Base-by-base conservation (phyloP, 495 filamentous ascomycete genomes). In the Elaphomyces granulatus region DNA sequence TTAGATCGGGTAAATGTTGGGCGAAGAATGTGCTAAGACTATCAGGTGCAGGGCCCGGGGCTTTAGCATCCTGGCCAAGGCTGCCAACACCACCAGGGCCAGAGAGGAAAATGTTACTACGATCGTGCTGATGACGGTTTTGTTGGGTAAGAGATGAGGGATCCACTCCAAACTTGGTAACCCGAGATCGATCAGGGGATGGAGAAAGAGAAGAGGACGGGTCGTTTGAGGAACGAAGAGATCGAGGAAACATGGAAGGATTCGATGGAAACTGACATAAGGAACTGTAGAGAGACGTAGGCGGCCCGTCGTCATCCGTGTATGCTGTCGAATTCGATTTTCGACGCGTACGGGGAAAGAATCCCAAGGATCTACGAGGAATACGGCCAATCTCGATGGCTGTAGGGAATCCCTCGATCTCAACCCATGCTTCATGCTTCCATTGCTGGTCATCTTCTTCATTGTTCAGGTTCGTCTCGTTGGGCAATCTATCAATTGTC, bases 301-400 rank as follows among this genome's bases (percentile, higher is more conserved):
- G 47, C 20, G 37, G 37, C 43, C 36, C 52, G 47, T 48, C 66
- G 53, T 47, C 53, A 52, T 59, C 69, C 3, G 71, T 72, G 37
- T 63, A 66, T 15, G 61, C 61, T 8, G 57, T 59, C 7, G 72
- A 67, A 32, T 72, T 59, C 6, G 70, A 77, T 71, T 93, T 95
- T 68, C 86, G 83, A 49, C 90, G 72, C 1, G 85, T 75, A 10
- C 84, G 85, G 1, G 90, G 88, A 51, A 95, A 96, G 59, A 87
- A 94, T 19, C 88, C 90, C 15, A 95, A 64, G 2, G 80, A 71
- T 58, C 78, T 75, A 37, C 84, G 77, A 17, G 84, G 73, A 31
- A 98, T 75, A 21, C 88, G 75, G 3, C 80, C 88, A 31, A 98
- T 92, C 55, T 95, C 81, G 34, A 90, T 80, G 2, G 80, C 74